Evolutionary conservation across 805 yeast genomes (phyloP).

Genomic region (Hanseniaspora lindneri): DNA sequence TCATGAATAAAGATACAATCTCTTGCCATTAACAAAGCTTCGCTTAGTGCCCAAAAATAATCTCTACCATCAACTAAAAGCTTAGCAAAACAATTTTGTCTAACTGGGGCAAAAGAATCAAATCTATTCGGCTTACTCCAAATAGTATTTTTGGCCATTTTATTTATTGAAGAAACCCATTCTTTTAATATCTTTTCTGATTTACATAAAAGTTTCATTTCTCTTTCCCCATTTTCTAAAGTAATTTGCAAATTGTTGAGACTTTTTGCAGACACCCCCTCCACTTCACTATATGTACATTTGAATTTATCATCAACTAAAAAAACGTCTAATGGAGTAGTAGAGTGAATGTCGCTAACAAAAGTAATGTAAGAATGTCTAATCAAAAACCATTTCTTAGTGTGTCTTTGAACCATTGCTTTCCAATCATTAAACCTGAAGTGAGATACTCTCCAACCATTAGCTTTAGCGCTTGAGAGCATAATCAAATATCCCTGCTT

Average conservation of each 20-base stretch:
- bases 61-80: constrained; percentile 97
- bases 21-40: constrained; percentile 83
- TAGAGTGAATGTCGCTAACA: constrained; percentile 74
- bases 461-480: constrained; percentile 70
- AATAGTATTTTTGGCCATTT: constrained; percentile 52
- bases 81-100: constrained; percentile 77
- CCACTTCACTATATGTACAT: constrained; percentile 7
- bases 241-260: constrained; percentile 46
- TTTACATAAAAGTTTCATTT: constrained; percentile 56
- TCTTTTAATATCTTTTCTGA: constrained; percentile 51
- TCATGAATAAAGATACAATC: constrained; percentile 92
- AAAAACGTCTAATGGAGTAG: constrained; percentile 84
- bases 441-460: constrained; percentile 95
- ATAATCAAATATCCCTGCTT: constrained; percentile 80
- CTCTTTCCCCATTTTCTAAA: constrained; percentile 66
- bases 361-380: constrained; percentile 75
- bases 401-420: constrained; percentile 82
- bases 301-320: constrained; percentile 69
- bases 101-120: constrained; percentile 82
- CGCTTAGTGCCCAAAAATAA: constrained; percentile 89
- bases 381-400: constrained; percentile 83
- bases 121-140: constrained; percentile 75
- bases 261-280: constrained; percentile 5
- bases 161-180: constrained; percentile 65
- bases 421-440: constrained; percentile 63